phyloP scores from a whole-genome alignment of 352 stramenopile genomes.

The Globisporangium carolinianum region DNA sequence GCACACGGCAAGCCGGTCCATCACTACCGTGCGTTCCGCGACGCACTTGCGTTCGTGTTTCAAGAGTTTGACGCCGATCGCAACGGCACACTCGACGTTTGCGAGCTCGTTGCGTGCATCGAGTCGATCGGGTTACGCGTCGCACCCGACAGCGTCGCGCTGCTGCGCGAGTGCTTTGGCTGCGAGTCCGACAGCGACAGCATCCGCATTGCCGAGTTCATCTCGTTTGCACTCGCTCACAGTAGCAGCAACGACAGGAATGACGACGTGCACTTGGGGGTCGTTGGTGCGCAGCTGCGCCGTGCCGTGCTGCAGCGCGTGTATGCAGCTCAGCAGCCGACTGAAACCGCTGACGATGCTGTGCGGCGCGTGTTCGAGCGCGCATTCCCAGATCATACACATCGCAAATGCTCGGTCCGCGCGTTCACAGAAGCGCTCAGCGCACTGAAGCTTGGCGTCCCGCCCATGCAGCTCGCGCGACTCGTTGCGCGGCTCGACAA shows the following conservation, averaged over 20 bases:
- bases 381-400: constrained; percentile 25
- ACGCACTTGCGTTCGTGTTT: constrained; percentile 47
- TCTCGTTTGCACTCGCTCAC: constrained; percentile 60
- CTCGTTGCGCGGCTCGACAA: constrained; percentile 49
- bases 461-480: constrained; percentile 36
- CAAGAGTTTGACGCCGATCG: constrained; percentile 43
- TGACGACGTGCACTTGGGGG: constrained; percentile 20
- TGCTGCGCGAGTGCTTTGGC: constrained; percentile 54
- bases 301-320: constrained; percentile 37
- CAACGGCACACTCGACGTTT: constrained; percentile 45
- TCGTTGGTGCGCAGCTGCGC: constrained; percentile 40
- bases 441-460: constrained; percentile 33
- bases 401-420: constrained; percentile 15
- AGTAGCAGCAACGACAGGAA: constrained; percentile 9
- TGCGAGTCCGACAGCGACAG: constrained; percentile 18
- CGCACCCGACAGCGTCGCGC: constrained; percentile 26
- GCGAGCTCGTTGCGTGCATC: constrained; percentile 48
- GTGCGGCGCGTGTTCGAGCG: constrained; percentile 43
- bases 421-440: constrained; percentile 35
- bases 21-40: constrained; percentile 47
- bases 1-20: constrained; percentile 14
- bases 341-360: constrained; percentile 38
- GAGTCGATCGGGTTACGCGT: constrained; percentile 37
- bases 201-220: constrained; percentile 61
- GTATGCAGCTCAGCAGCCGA: constrained; percentile 22